Percentiles rank a stretch among this genome's conserved stretches.
Evolutionary conservation across 2,329 filamentous ascomycete genomes (phyloP).

Genomic region (Penicillium sp.): DNA sequence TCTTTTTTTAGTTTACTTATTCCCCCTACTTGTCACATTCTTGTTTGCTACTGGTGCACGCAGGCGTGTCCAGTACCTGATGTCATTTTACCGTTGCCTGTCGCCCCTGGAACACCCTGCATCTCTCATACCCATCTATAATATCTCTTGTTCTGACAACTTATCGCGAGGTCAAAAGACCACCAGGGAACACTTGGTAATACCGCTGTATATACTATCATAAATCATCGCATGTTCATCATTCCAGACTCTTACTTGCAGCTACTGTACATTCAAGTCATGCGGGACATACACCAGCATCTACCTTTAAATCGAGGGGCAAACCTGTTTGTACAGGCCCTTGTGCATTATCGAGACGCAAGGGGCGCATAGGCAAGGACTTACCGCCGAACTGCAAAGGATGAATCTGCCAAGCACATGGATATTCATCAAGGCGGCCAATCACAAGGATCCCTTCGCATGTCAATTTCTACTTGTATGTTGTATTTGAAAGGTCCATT

Average conservation of each 20-base stretch:
- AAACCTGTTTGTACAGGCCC: background rate
- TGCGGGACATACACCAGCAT: background rate
- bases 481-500: background rate
- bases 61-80: slow-evolving; percentile 22
- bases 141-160: slow-evolving; percentile 7
- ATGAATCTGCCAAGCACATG: background rate
- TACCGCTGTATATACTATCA: background rate
- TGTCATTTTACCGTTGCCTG: background rate
- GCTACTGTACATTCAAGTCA: background rate
- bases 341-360: slow-evolving; percentile 1
- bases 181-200: background rate
- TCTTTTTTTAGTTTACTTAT: slow-evolving; percentile 9
- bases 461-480: too few species aligned
- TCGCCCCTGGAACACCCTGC: slow-evolving; percentile 2
- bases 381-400: background rate
- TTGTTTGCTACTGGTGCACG: slow-evolving; percentile 17
- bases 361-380: background rate
- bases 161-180: background rate
- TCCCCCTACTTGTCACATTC: slow-evolving; percentile 1
- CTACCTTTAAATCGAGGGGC: background rate
- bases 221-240: background rate
- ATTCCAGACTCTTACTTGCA: background rate
- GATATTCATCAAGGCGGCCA: background rate
- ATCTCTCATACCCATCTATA: slow-evolving; percentile 12
- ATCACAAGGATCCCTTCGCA: background rate